A percentile compares a stretch with the other conserved stretches of the same genome.
These are phyloP conservation scores for Sporothrix protearum DNA, from an alignment of 2,329 filamentous ascomycete species.

Conservation along the genomic window DNA sequence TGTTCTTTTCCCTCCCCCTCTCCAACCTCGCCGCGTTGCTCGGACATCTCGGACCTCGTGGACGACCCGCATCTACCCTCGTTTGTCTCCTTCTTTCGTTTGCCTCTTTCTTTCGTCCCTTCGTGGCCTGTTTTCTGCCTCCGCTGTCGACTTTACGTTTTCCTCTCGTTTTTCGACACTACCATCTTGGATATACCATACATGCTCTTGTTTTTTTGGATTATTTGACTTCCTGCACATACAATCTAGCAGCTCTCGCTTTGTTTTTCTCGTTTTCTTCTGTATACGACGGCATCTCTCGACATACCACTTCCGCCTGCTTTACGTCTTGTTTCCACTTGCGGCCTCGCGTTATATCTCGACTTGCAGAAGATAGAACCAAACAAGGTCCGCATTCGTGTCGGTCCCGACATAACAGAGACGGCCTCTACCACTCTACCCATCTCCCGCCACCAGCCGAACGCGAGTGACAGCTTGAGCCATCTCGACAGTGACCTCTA, in stretches of 20 bases:
- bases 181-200: not conserved
- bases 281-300: not conserved
- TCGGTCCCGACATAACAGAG: not conserved
- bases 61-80: not conserved
- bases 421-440: not conserved
- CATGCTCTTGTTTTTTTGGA: not conserved
- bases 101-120: not conserved
- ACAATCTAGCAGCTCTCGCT: not conserved
- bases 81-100: not conserved
- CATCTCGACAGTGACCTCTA: not conserved
- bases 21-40: not conserved
- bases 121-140: conserved; percentile 3
- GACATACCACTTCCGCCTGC: not conserved
- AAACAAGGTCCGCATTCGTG: not conserved
- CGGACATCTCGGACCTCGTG: conserved; percentile 2
- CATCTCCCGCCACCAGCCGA: not conserved
- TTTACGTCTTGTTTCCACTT: not conserved
- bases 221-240: not conserved
- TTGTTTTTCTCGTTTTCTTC: not conserved
- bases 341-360: not conserved
- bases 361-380: not conserved
- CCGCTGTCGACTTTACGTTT: not conserved
- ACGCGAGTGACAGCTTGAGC: too few species aligned
- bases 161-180: not conserved
- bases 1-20: not conserved